These are phyloP conservation scores for Colletotrichum filicis DNA, from an alignment of 2,329 filamentous ascomycete genomes.

Conservation along the genomic window DNA sequence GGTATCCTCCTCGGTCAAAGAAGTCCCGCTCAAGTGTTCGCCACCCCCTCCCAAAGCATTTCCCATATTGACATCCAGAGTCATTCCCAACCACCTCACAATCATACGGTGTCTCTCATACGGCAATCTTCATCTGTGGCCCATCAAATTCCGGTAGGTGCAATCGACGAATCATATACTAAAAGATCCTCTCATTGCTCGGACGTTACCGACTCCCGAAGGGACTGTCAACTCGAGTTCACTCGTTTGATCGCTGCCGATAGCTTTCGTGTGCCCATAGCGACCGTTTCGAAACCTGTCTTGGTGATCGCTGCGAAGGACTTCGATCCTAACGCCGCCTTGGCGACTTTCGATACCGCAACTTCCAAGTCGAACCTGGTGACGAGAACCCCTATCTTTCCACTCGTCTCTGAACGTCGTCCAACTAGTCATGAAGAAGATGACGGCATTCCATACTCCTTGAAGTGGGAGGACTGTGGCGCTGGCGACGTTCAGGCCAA, in stretches of 20 bases:
- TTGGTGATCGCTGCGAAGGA: neutral
- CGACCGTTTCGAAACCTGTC: conserved; percentile 1
- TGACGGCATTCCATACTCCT: conserved; percentile 83
- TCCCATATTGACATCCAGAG: neutral
- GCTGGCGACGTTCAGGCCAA: conserved; percentile 74
- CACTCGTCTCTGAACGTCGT: conserved; percentile 50
- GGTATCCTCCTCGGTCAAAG: neutral
- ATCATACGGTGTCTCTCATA: neutral
- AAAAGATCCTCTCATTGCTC: conserved; percentile 31
- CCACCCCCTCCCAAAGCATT: neutral
- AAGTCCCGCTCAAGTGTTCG: neutral
- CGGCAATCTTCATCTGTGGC: neutral
- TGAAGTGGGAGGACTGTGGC: conserved; percentile 81
- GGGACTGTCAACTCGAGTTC: conserved; percentile 28
- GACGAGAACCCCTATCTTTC: conserved; percentile 7
- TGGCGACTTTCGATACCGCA: conserved; percentile 5
- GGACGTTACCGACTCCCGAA: conserved; percentile 9
- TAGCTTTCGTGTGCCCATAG: conserved; percentile 26
- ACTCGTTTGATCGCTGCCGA: conserved; percentile 32
- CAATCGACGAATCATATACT: conserved; percentile 5
- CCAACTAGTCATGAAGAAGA: conserved; percentile 77
- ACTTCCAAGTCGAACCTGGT: conserved; percentile 19
- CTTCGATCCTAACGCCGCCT: conserved; percentile 13
- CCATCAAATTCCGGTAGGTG: neutral
- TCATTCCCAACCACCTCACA: neutral